These are phyloP conservation scores for Wickerhamiella lipophila DNA, from an alignment of 805 yeast genomes.

Conservation along the genomic window DNA sequence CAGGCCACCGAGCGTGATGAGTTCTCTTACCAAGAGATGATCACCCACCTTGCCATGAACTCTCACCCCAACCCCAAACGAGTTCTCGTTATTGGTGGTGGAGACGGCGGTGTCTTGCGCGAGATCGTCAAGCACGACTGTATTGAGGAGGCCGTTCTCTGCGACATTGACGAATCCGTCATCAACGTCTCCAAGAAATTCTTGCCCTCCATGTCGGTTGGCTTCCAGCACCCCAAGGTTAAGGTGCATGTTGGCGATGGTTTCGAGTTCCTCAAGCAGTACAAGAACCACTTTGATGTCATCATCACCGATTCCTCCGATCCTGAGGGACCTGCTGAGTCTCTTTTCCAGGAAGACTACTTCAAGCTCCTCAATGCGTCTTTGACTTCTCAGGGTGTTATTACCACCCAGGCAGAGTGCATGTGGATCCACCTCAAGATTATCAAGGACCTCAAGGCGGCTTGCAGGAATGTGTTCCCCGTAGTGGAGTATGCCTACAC, in stretches of 20 bases:
- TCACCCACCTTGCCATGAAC: slow-evolving; percentile 82
- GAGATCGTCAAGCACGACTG: slow-evolving; percentile 81
- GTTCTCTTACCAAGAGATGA: slow-evolving; percentile 97
- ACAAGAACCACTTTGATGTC: slow-evolving; percentile 80
- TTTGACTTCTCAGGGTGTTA: slow-evolving; percentile 85
- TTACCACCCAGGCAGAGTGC: slow-evolving; percentile 80
- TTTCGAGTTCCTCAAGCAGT: slow-evolving; percentile 80
- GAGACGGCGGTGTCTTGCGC: slow-evolving; percentile 96
- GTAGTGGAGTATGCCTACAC: slow-evolving; percentile 68
- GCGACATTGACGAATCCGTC: slow-evolving; percentile 93
- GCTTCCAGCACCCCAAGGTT: slow-evolving; percentile 79
- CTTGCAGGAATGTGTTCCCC: slow-evolving; percentile 70
- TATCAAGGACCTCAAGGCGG: slow-evolving; percentile 60
- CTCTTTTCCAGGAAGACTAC: slow-evolving; percentile 84
- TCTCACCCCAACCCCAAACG: slow-evolving; percentile 90
- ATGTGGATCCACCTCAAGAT: slow-evolving; percentile 75
- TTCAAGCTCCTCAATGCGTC: slow-evolving; percentile 74
- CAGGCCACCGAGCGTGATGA: slow-evolving; percentile 97
- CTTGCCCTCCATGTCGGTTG: slow-evolving; percentile 76
- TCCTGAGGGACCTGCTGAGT: slow-evolving; percentile 97
- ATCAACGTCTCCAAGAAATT: slow-evolving; percentile 74
- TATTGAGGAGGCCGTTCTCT: slow-evolving; percentile 79
- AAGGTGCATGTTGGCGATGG: slow-evolving; percentile 91
- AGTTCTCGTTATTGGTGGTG: slow-evolving; percentile 94
- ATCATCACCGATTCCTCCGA: slow-evolving; percentile 95